A percentile compares a stretch with the other conserved stretches of the same genome.
Conservation (phyloP, 139 green algal species). For the Choricystis sp. region DNA sequence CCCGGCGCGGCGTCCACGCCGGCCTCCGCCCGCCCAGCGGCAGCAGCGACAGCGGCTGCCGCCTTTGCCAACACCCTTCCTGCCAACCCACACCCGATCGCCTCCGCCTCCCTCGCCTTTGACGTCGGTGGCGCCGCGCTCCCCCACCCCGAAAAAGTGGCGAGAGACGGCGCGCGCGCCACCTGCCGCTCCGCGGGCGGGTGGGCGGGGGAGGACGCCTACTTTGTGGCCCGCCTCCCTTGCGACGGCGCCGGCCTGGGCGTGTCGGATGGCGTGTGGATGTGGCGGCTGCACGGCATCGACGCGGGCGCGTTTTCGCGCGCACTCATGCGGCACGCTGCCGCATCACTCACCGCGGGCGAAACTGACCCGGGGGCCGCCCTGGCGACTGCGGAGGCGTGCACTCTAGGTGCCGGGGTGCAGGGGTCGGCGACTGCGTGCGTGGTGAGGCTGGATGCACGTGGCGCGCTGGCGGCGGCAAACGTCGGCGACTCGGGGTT, state of each 20-base stretch:
- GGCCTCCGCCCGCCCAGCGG: too few relatives aligned
- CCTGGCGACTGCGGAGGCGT: constrained; percentile 15
- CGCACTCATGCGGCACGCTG: constrained; percentile 38
- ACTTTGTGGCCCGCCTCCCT: constrained; percentile 32
- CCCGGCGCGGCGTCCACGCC: constrained; percentile 9
- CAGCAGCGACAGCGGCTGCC: too few relatives aligned
- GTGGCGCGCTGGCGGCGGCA: constrained; percentile 47
- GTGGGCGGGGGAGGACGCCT: constrained; percentile 73
- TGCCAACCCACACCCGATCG: background rate
- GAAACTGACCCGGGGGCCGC: constrained; percentile 14
- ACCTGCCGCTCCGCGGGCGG: constrained; percentile 50
- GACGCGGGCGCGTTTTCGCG: constrained; percentile 61
- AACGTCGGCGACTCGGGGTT: constrained; percentile 80
- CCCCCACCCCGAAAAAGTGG: constrained; percentile 80
- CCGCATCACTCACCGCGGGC: constrained; percentile 30
- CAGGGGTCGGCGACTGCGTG: constrained; percentile 63
- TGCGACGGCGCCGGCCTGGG: constrained; percentile 53
- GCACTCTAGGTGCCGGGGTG: constrained; percentile 13
- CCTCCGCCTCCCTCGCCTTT: background rate
- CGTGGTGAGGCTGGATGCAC: constrained; percentile 54
- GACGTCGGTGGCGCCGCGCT: constrained; percentile 33
- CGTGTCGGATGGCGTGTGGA: constrained; percentile 85
- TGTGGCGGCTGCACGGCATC: constrained; percentile 72
- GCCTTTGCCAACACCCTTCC: too few relatives aligned
- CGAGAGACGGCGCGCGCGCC: constrained; percentile 23